Evolutionary conservation across 768 basidiomycete species (phyloP), one percentile per base, ranked within the genome.

Genomic region (Trametes maxima): DNA sequence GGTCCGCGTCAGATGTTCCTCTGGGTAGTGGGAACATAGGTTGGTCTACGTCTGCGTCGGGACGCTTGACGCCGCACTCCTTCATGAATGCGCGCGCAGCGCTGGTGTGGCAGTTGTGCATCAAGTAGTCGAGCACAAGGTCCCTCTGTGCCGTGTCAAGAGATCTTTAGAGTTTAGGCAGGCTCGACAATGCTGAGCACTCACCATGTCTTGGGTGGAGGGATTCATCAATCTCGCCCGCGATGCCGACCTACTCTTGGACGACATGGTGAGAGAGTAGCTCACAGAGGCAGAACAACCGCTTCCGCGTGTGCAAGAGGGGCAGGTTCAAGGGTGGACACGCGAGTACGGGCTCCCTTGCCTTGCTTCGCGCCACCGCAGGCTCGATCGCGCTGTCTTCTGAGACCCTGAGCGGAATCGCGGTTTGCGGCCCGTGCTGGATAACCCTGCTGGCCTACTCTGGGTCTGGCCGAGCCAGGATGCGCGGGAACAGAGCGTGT

Each of bases 111-210:
- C 87, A 88, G 42, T 84, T 80, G 67, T 93, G 89, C 56, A 83
- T 84, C 1, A 94, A 82, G 69, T 92, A 94, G 67, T 90, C 86
- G 39, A 94, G 77, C 16, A 94, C 87, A 47, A 94, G 74, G 17
- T 80, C 72, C 45, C 86, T 84, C 90, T 92, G 68, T 72, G 52
- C 40, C 70, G 70, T 19, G 63, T 59, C 42, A 59, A 65, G 59
- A 70, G 62, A 52, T n/a, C 19, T 36, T 21, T 36, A 16, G 17
- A 19, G 24, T 21, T 57, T 24, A 25, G 6, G 52, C 17, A 3
- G 37, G n/a, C 22, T 13, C 22, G 36, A 11, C 3, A 16, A 40
- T 3, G 17, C 5, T 6, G 24, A 7, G 14, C 22, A 59, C 59
- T 49, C 25, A 66, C 62, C 50, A 68, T 43, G 16, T 66, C 62